A percentile compares a stretch with the other conserved stretches of the same genome.
These are phyloP conservation scores for Rubus idaeus DNA, from an alignment of 306 rosid species.

Conservation along the genomic window DNA sequence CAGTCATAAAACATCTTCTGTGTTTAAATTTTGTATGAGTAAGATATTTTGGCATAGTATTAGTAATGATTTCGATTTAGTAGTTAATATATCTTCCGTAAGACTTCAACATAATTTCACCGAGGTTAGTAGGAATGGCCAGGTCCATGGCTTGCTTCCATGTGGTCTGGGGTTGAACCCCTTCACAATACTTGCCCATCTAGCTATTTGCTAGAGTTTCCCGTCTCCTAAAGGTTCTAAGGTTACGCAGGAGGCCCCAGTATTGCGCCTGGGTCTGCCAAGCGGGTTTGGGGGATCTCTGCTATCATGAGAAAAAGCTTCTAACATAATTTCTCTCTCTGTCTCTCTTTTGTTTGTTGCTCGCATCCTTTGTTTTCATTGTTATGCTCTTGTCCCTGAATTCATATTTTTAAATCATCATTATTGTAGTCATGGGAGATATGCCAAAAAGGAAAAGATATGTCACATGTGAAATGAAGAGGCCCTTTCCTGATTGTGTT, in stretches of 20 bases:
- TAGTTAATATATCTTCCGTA: not conserved
- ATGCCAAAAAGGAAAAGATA: too few relatives aligned
- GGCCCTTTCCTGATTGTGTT: too few relatives aligned
- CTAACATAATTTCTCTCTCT: too few relatives aligned
- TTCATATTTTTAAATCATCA: too few relatives aligned
- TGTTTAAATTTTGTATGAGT: not conserved
- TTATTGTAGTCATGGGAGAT: too few relatives aligned
- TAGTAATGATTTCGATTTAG: not conserved
- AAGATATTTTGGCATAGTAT: conserved; percentile 3
- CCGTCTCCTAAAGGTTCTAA: not conserved
- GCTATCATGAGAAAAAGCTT: not conserved
- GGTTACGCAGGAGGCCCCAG: not conserved
- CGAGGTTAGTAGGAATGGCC: not conserved
- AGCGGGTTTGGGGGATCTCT: not conserved
- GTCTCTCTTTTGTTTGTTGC: too few relatives aligned
- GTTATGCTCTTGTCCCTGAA: too few relatives aligned
- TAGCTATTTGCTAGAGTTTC: not conserved
- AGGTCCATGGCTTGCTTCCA: not conserved
- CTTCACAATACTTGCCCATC: not conserved
- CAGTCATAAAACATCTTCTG: not conserved
- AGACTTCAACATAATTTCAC: not conserved
- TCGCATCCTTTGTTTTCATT: too few relatives aligned
- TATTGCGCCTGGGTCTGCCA: not conserved
- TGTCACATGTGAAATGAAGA: too few relatives aligned
- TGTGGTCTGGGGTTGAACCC: not conserved